These are phyloP conservation scores for Alternaria tenuissima DNA, from an alignment of 2,329 filamentous ascomycete genomes.

Conservation along the genomic window DNA sequence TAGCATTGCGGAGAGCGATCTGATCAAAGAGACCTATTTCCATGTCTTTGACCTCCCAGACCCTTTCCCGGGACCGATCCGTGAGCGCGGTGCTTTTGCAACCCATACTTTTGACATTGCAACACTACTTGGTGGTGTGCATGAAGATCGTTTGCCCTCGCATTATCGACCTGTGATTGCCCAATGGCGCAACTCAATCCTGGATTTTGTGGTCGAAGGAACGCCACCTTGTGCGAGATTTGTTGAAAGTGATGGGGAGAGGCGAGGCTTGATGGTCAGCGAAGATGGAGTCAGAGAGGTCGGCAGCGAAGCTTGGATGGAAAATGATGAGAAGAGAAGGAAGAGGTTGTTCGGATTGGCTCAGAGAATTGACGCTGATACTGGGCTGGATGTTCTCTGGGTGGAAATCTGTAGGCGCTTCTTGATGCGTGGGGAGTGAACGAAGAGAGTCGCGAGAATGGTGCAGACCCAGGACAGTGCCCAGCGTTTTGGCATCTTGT, in stretches of 20 bases:
- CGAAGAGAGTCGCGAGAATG: constrained; percentile 53
- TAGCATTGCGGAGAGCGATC: constrained; percentile 10
- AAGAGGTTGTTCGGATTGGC: constrained; percentile 22
- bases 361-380: constrained; percentile 11
- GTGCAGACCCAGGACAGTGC: background rate
- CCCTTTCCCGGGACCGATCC: constrained; percentile 23
- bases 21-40: constrained; percentile 25
- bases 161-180: constrained; percentile 14
- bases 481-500: background rate
- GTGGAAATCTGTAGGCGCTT: constrained; percentile 25
- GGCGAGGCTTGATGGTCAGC: constrained; percentile 15
- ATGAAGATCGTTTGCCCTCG: constrained; percentile 18
- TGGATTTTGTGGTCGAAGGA: constrained; percentile 22
- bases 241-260: constrained; percentile 1
- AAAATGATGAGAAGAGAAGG: constrained; percentile 11
- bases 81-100: constrained; percentile 18
- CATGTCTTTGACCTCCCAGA: constrained; percentile 28
- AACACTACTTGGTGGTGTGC: constrained; percentile 25
- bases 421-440: constrained; percentile 36
- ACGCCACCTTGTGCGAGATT: constrained; percentile 18
- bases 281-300: constrained; percentile 19
- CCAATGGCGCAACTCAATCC: constrained; percentile 20
- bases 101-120: constrained; percentile 31
- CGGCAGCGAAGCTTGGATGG: constrained; percentile 16
- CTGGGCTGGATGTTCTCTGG: constrained; percentile 26